Conservation (phyloP, 2,329 filamentous ascomycete genomes). For the Beauveria sp. region DNA sequence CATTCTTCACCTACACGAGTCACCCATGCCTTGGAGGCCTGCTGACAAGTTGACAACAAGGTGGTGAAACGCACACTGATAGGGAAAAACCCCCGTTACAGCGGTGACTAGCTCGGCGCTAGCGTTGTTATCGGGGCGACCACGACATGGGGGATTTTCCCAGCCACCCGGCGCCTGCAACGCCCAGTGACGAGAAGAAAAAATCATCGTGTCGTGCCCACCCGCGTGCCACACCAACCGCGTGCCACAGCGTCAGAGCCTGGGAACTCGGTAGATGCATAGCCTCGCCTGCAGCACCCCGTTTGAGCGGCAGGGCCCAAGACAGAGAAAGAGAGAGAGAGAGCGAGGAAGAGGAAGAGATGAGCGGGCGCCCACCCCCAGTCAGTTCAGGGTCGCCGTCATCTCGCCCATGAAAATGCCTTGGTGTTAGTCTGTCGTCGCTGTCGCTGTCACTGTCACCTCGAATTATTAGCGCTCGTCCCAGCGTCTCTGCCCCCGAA, state of each 20-base stretch:
- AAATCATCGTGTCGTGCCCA: no score
- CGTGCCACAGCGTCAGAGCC: background rate
- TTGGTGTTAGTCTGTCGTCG: background rate
- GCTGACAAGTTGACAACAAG: background rate
- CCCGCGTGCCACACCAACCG: background rate
- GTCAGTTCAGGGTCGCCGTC: slow-evolving; percentile 2
- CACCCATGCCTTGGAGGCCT: no score
- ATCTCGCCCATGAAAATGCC: background rate
- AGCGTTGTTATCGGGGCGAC: slow-evolving; percentile 6
- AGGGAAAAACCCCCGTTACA: slow-evolving; percentile 4
- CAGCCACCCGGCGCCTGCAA: background rate
- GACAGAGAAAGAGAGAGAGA: background rate
- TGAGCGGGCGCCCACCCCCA: slow-evolving; percentile 1
- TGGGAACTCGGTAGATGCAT: background rate
- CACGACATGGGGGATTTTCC: background rate
- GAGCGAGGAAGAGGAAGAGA: background rate
- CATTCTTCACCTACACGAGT: background rate
- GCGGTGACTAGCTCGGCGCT: slow-evolving; percentile 5
- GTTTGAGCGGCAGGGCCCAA: background rate
- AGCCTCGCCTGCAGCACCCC: background rate
- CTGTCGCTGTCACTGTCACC: background rate
- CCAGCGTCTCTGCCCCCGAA: background rate
- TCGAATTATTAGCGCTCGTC: background rate
- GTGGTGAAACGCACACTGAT: slow-evolving; percentile 3
- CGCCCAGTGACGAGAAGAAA: no score